Base-by-base conservation (phyloP, 495 filamentous ascomycete genomes). In the Entonaema liquescens region DNA sequence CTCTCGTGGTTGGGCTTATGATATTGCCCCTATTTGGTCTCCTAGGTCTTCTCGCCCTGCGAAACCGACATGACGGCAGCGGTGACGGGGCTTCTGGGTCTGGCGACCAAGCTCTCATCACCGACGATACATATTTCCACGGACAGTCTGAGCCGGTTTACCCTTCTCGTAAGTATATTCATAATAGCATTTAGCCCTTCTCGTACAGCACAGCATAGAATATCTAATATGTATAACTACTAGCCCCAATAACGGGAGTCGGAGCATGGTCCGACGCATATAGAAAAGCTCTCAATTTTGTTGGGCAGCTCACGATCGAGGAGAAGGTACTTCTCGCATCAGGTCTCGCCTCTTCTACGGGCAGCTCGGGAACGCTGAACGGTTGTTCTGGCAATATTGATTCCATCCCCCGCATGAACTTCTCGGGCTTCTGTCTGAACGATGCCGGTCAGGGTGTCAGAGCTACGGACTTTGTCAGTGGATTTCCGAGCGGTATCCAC, bases 161-260 rank as follows among this genome's bases (percentile, higher is more conserved):
- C 77, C 94, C 94, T 1, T 82, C 92, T 0, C 95, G 93, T 6
- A 83, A 80, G n/a, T 93, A 93, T 36, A 92, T 92, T 29, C 91
- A 86, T 0, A 17, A 6, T 42, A 40, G 26, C 17, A 11, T 25
- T 15, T 1, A 1, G 15, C 0, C 25, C 17, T 21, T 21, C n/a
- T n/a, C n/a, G n/a, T n/a, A n/a, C n/a, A n/a, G 17, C 17, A 11
- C 12, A 4, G 17, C 19, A 31, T 47, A 53, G 19, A 58, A 5
- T 42, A 58, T 50, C 55, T 67, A 36, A 68, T 35, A 44, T 15
- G 36, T 61, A 28, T 47, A 83, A 83, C 70, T 89, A 93, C 71
- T 89, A 94, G 91, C 81, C 19, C 70, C 74, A 26, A 79, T 82
- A 66, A 76, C 74, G 0, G 79, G 80, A 0, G 81, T 87, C 9